Evolutionary conservation across 2,329 filamentous ascomycete genomes (phyloP).

Genomic region (Raffaelea ambrosiae): DNA sequence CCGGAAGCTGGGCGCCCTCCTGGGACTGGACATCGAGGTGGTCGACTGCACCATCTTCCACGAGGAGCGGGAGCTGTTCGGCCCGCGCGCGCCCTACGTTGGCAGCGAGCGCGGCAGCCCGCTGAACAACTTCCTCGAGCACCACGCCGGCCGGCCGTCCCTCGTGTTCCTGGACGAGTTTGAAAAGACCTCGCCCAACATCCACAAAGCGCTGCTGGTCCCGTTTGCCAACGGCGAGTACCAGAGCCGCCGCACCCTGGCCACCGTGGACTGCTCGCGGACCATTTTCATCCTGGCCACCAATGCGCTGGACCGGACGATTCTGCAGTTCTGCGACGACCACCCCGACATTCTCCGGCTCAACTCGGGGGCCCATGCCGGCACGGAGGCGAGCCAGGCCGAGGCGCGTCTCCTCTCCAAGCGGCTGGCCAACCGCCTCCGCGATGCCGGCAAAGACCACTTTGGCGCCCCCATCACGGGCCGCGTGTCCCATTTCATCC

Average conservation of each 20-base stretch:
- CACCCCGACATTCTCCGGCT: constrained; percentile 2
- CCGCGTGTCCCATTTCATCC: constrained; percentile 9
- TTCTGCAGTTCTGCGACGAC: constrained; percentile 6
- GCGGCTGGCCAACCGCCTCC: neutral
- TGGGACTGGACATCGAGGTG: constrained; percentile 4
- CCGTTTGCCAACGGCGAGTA: constrained; percentile 9
- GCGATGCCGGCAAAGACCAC: neutral
- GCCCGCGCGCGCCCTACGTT: constrained; percentile 5
- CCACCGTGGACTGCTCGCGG: constrained; percentile 4
- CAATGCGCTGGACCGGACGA: constrained; percentile 7
- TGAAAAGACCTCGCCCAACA: constrained; percentile 5
- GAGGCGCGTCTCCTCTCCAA: neutral
- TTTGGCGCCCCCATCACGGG: constrained; percentile 9
- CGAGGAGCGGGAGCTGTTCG: constrained; percentile 8
- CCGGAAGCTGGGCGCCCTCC: constrained; percentile 5
- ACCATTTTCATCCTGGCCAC: constrained; percentile 10
- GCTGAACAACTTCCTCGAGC: constrained; percentile 7
- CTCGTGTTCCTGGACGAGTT: constrained; percentile 11
- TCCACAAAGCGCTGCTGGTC: constrained; percentile 7
- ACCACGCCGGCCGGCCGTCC: neutral
- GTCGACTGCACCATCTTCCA: constrained; percentile 9
- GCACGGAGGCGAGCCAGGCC: neutral
- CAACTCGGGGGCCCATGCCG: neutral
- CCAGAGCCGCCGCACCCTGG: constrained; percentile 6
- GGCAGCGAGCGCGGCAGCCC: constrained; percentile 6